Base-by-base conservation (phyloP, 306 rosid genomes). In the Alnus rubra region DNA sequence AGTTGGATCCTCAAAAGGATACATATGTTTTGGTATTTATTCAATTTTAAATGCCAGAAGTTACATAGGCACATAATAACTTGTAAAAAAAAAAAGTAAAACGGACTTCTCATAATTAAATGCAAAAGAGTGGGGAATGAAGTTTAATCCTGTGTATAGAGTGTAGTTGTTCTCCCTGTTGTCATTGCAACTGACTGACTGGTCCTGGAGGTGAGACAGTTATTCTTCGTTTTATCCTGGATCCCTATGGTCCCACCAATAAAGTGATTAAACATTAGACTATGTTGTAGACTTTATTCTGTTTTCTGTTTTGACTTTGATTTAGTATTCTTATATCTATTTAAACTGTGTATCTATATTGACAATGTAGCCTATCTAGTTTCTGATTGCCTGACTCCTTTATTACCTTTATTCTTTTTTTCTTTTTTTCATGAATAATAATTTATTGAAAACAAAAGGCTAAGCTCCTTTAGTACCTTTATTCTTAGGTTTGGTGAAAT, bases 1-100 rank as follows among this genome's bases (percentile, higher is more conserved):
- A 87, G 72, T 85, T 92, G 45, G 91, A 94, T 81, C 91, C 92
- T 76, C 78, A 89, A 69, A 94, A 90, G 87, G 96, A 92, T 54
- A 89, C 92, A 47, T 94, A 89, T 74, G 98, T 94, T 69, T 65
- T 94, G 97, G 98, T 94, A 84, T 81, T 84, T 67, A 54, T 49
- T 13, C 35, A 13, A 53, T 71, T 45, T 59, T 76, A 71, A 70
- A 70, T 62, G 31, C 45, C 50, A 47, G 73, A 47, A 50, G 59
- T 35, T 49, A 62, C 4, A 28, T 48, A 68, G 50, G 51, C 42
- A n/a, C 30, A n/a, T 67, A 67, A 18, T 67, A 18, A 64, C 51
- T 9, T 67, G 9, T n/a, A 42, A 13, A 64, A 2, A 64, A 6
- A 16, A 64, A 2, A 64, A 6, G 23, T 4, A 33, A 35, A 14